Evolutionary conservation across 495 filamentous ascomycete genomes (phyloP), one percentile per base, ranked within the genome.

Genomic region (Podospora appendiculata): DNA sequence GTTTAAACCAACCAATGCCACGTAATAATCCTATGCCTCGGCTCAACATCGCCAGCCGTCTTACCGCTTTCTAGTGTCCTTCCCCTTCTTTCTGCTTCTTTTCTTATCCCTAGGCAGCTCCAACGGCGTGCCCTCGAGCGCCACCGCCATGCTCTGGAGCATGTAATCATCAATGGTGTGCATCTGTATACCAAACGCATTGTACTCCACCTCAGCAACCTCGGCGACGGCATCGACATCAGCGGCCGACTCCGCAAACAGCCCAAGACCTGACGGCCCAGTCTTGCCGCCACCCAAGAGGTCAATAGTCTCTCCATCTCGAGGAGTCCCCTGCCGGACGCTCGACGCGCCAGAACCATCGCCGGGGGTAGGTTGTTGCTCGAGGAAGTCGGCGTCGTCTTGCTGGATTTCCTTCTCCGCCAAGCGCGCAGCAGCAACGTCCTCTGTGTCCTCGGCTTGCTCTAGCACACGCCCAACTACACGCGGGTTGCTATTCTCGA

Each of bases 341-440:
- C 67, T 76, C 14, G 71, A 74, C n/a, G 72, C 58, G 8, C 66
- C 66, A 2, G 72, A 69, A 34, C 16, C 42, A n/a, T 61, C 56
- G n/a, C 50, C 67, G n/a, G 76, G 71, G 0, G 77, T 75, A 3
- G 71, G 70, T 45, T 80, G 82, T 58, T 81, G 82, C 59, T 95
- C 93, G n/a, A 83, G 82, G 60, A 97, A 97, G 58, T 99, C 93
- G 1, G 81, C 89, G 34, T 89, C 90, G 53, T 97, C 93, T 44
- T 87, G 85, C 61, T 89, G 82, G 19, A 95, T 81, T 61, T 96
- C 93, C 59, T 87, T 92, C 67, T 96, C 86, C 0, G 91, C 91
- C 18, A 87, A 79, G 52, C 86, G 84, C 1, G 93, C 94, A 0
- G 94, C 94, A 16, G 79, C 81, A 8, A 87, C 87, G 66, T 99